A percentile compares a stretch with the other conserved stretches of the same genome.
Conservation (phyloP, 306 rosid species). For the Vigna unguiculata region DNA sequence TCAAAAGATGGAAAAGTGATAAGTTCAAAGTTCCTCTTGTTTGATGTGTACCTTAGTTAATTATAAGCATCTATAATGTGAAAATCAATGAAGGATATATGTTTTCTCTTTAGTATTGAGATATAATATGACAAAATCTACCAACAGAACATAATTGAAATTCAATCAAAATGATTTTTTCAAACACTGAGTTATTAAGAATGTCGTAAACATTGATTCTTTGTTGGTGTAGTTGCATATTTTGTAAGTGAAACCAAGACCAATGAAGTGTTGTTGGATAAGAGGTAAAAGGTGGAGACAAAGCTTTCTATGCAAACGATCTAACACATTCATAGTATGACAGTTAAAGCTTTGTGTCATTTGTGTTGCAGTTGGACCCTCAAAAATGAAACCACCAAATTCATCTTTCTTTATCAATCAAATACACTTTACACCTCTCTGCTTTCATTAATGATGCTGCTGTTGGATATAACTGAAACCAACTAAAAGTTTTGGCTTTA, state of each 20-base stretch:
- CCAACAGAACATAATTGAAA: background rate
- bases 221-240: background rate
- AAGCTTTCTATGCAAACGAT: conserved; percentile 10
- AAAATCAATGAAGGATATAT: conserved; percentile 19
- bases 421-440: too few relatives aligned
- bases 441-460: too few relatives aligned
- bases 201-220: background rate
- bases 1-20: conserved; percentile 39
- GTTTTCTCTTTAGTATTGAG: background rate
- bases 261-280: background rate
- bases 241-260: conserved; percentile 13
- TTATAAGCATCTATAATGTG: background rate
- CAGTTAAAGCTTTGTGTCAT: conserved; percentile 7
- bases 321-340: conserved; percentile 13
- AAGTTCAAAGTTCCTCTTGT: conserved; percentile 55
- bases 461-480: too few relatives aligned
- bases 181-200: background rate
- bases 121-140: conserved; percentile 1
- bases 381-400: conserved; percentile 16
- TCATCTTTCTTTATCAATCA: too few relatives aligned
- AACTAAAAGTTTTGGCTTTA: too few relatives aligned
- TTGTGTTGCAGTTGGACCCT: conserved; percentile 40
- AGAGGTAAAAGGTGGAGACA: background rate
- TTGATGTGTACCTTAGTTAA: conserved; percentile 73
- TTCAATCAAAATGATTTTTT: background rate